Conservation (phyloP, 139 green algal species). For the Chlorella sp. region DNA sequence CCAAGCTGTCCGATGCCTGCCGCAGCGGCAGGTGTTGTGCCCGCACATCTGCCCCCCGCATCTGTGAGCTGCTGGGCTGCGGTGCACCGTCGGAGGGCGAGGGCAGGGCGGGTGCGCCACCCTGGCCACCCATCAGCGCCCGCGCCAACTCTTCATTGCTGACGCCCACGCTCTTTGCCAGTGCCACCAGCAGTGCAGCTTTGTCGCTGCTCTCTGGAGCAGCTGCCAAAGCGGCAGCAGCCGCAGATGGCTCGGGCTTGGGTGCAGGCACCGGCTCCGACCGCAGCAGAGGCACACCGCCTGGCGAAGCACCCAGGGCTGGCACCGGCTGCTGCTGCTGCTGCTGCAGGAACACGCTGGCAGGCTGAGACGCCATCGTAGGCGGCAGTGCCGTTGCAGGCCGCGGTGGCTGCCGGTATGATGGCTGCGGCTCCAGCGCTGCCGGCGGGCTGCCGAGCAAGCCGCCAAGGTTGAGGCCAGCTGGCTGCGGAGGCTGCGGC, state of each 20-base stretch:
- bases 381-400: not conserved
- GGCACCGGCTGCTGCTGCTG: constrained; percentile 2
- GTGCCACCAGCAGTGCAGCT: not conserved
- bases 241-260: no score
- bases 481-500: not conserved
- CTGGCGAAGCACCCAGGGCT: no score
- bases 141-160: not conserved
- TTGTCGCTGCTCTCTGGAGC: not conserved
- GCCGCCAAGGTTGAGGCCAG: not conserved
- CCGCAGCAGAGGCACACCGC: not conserved
- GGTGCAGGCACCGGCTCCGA: not conserved
- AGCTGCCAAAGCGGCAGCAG: not conserved
- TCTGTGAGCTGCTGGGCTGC: no score
- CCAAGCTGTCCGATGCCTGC: not conserved
- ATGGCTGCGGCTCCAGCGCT: not conserved
- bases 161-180: not conserved
- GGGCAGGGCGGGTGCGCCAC: not conserved
- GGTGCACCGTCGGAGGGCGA: not conserved
- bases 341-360: constrained; percentile 30
- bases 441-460: not conserved
- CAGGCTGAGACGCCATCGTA: not conserved
- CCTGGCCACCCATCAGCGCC: not conserved
- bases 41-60: not conserved
- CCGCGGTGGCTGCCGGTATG: not conserved
- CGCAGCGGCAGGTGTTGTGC: not conserved